Conservation (phyloP, 1,284 basidiomycete species). For the Fistulina hepatica region DNA sequence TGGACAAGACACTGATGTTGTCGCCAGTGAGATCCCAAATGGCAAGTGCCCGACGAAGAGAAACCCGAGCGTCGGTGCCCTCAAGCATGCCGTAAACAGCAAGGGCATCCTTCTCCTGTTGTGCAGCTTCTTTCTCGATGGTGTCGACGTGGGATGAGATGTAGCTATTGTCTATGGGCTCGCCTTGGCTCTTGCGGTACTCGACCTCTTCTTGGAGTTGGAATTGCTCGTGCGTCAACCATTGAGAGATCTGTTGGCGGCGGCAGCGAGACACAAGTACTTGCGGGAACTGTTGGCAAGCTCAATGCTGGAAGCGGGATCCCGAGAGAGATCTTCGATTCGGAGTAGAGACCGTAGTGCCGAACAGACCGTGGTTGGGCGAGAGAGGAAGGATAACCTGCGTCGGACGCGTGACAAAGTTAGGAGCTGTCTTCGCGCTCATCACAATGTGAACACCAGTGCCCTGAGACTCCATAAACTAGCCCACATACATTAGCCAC, state of each 20-base stretch:
- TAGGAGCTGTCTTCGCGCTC: constrained; percentile 91
- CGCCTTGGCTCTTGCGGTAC: constrained; percentile 44
- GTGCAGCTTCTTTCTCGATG: constrained; percentile 80
- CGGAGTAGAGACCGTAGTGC: constrained; percentile 93
- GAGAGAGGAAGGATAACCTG: constrained; percentile 89
- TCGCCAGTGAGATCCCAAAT: constrained; percentile 94
- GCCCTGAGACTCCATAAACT: constrained; percentile 98
- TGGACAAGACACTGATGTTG: constrained; percentile 81
- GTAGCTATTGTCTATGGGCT: constrained; percentile 54
- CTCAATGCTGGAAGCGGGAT: constrained; percentile 69
- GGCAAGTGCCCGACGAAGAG: constrained; percentile 87
- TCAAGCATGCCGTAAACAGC: constrained; percentile 93
- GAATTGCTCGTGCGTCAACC: constrained; percentile 82
- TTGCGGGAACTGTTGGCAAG: constrained; percentile 84
- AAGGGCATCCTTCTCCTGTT: constrained; percentile 86
- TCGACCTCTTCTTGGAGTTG: constrained; percentile 73
- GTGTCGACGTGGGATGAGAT: constrained; percentile 64
- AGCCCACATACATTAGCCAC: constrained; percentile 8
- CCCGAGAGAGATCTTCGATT: constrained; percentile 66
- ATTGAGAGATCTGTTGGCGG: constrained; percentile 85
- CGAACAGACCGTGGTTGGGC: constrained; percentile 83
- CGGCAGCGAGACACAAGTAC: constrained; percentile 89
- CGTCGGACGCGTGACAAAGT: constrained; percentile 92
- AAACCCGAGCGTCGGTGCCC: constrained; percentile 73
- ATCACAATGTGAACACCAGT: constrained; percentile 95